Evolutionary conservation across 2,329 filamentous ascomycete species (phyloP).

Genomic region (Trichoderma sp.): DNA sequence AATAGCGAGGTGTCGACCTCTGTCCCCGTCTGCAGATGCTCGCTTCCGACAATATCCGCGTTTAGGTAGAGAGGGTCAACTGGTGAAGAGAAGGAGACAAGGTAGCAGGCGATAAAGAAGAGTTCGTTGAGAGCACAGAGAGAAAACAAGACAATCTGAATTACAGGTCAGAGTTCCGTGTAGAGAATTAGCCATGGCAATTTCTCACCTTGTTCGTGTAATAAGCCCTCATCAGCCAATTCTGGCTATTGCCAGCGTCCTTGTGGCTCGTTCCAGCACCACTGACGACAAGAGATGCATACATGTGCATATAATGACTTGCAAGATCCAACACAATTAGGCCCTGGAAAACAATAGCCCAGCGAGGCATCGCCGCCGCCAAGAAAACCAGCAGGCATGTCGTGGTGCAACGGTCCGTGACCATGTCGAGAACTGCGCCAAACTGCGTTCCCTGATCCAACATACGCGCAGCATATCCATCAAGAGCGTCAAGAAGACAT

Average conservation of each 20-base stretch:
- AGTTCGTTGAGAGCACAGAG: constrained; percentile 87
- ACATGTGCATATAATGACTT: constrained; percentile 99
- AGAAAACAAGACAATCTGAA: constrained; percentile 79
- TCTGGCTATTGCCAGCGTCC: constrained; percentile 79
- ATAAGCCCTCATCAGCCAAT: constrained; percentile 86
- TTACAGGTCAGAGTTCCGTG: constrained; percentile 8
- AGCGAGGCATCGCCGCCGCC: constrained; percentile 89
- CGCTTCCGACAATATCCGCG: constrained; percentile 47
- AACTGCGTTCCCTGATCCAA: constrained; percentile 90
- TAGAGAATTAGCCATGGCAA: not conserved
- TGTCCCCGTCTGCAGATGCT: constrained; percentile 57
- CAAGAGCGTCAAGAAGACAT: constrained; percentile 88
- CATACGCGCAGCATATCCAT: constrained; percentile 75
- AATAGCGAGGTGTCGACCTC: constrained; percentile 67
- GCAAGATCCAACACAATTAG: constrained; percentile 88
- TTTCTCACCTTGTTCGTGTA: constrained; percentile 84
- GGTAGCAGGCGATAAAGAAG: constrained; percentile 96
- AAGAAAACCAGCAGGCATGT: constrained; percentile 90
- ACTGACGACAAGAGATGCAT: constrained; percentile 73
- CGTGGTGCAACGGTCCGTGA: constrained; percentile 94
- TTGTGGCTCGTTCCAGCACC: constrained; percentile 80
- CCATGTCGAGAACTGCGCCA: constrained; percentile 95
- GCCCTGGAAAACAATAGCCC: constrained; percentile 88
- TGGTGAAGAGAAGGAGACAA: constrained; percentile 91
- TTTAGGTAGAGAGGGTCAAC: constrained; percentile 79